phyloP scores from a whole-genome alignment of 2,329 filamentous ascomycete species.

The Alternaria hordeiaustralica region DNA sequence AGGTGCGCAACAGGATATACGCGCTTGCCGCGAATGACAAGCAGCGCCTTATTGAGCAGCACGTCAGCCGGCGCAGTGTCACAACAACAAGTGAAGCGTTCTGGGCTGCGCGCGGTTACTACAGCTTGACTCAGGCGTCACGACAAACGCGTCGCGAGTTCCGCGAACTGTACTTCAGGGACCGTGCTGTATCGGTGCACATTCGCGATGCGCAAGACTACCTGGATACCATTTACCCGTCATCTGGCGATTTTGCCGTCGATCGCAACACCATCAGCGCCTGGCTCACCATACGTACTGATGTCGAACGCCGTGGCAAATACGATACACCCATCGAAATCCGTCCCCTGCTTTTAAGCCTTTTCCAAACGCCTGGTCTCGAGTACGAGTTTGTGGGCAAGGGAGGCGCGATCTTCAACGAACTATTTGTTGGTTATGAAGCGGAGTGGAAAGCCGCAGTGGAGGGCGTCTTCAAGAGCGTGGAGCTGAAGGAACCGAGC shows the following conservation, averaged over 20 bases:
- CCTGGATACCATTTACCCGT: conserved; percentile 6
- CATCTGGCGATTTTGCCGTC: not conserved
- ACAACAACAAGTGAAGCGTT: conserved; percentile 7
- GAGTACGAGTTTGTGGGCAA: conserved; percentile 12
- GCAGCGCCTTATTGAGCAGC: conserved; percentile 12
- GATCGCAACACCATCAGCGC: conserved; percentile 4
- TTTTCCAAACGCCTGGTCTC: conserved; percentile 10
- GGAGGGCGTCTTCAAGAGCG: conserved; percentile 11
- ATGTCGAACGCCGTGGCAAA: conserved; percentile 13
- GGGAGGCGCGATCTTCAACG: conserved; percentile 14
- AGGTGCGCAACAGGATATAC: conserved; percentile 18
- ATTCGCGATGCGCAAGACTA: conserved; percentile 17
- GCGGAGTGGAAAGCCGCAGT: conserved; percentile 9
- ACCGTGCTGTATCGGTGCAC: conserved; percentile 15
- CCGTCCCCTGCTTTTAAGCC: conserved; percentile 5
- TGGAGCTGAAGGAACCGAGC: conserved; percentile 16
- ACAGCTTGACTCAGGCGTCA: conserved; percentile 12
- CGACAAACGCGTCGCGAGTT: conserved; percentile 16
- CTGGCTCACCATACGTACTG: conserved; percentile 16
- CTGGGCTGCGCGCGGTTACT: conserved; percentile 11
- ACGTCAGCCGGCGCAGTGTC: conserved; percentile 7
- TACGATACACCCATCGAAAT: conserved; percentile 17
- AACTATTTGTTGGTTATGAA: conserved; percentile 13
- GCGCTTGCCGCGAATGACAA: conserved; percentile 6
- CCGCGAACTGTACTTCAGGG: conserved; percentile 6